phyloP scores from a whole-genome alignment of 2,329 filamentous ascomycete species.

The Neofusicoccum parvum region DNA sequence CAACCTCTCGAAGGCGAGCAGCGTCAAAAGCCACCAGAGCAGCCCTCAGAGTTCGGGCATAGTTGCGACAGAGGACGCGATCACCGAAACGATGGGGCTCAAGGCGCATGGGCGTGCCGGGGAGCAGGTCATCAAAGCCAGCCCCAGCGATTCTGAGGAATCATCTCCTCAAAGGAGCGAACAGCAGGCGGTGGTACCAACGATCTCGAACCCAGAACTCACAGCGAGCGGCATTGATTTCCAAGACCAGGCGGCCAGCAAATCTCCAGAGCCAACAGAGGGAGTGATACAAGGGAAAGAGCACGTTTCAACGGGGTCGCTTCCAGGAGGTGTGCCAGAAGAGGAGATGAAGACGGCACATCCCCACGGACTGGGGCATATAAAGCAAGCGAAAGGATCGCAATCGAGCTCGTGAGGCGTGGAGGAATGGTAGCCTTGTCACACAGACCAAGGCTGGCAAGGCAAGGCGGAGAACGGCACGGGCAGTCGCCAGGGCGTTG shows the following conservation, averaged over 20 bases:
- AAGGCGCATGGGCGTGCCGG: slow-evolving; percentile 41
- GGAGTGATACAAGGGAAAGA: slow-evolving; percentile 32
- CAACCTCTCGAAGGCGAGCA: slow-evolving; percentile 72
- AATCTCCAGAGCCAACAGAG: slow-evolving; percentile 28
- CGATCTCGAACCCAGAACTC: slow-evolving; percentile 7
- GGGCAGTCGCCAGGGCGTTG: background rate
- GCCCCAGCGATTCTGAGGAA: slow-evolving; percentile 25
- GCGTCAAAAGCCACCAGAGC: slow-evolving; percentile 53
- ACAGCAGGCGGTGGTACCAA: background rate
- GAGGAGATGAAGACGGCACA: slow-evolving; percentile 40
- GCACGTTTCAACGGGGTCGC: slow-evolving; percentile 42
- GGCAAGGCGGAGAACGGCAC: background rate
- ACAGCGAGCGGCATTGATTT: background rate
- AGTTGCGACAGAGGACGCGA: slow-evolving; percentile 33
- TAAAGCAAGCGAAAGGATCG: slow-evolving; percentile 25
- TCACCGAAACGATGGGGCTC: slow-evolving; percentile 39
- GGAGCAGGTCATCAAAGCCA: slow-evolving; percentile 34
- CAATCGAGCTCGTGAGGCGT: slow-evolving; percentile 7
- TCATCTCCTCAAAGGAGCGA: background rate
- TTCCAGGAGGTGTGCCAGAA: slow-evolving; percentile 46
- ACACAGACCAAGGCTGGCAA: background rate
- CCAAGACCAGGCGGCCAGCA: background rate
- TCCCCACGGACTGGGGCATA: slow-evolving; percentile 36
- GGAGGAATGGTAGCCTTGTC: background rate
- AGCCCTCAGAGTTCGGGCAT: slow-evolving; percentile 30